Evolutionary conservation across 2,329 filamentous ascomycete species (phyloP).

Genomic region (Fusarium subtropicale): DNA sequence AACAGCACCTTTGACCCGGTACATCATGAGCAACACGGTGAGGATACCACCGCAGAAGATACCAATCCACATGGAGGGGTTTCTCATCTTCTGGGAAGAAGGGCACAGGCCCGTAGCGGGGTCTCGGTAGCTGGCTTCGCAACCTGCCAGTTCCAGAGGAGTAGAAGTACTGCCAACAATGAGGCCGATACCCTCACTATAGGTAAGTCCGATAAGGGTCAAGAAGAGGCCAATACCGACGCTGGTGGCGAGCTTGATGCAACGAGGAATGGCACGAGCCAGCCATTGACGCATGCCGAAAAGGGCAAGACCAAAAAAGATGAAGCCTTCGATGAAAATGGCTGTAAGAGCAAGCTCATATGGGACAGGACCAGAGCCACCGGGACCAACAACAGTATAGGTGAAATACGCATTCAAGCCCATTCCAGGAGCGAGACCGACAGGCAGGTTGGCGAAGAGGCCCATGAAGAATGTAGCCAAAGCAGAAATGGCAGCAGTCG

Average conservation of each 20-base stretch:
- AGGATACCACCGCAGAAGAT: constrained; percentile 88
- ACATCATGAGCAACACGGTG: constrained; percentile 84
- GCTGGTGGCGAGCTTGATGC: constrained; percentile 87
- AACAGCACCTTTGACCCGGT: constrained; percentile 87
- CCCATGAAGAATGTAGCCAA: constrained; percentile 87
- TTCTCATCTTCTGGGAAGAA: constrained; percentile 78
- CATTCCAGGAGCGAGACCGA: constrained; percentile 59
- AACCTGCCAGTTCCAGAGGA: constrained; percentile 81
- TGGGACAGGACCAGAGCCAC: constrained; percentile 78
- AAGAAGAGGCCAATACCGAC: constrained; percentile 89
- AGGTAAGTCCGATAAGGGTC: constrained; percentile 80
- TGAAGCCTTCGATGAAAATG: constrained; percentile 88
- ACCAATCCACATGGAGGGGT: constrained; percentile 85
- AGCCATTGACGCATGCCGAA: constrained; percentile 90
- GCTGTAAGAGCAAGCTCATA: constrained; percentile 83
- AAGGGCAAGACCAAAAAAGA: constrained; percentile 83
- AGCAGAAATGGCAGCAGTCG: constrained; percentile 84
- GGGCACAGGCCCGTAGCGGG: constrained; percentile 64
- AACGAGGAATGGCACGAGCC: constrained; percentile 82
- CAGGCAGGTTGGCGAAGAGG: constrained; percentile 77
- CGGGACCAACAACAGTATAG: constrained; percentile 77
- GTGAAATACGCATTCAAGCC: constrained; percentile 88
- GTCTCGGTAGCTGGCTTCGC: constrained; percentile 57
- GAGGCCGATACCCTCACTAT: constrained; percentile 84
- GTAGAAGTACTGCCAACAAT: constrained; percentile 76